Evolutionary conservation across 805 yeast species (phyloP).

Genomic region (Tetrapisispora fleetii): DNA sequence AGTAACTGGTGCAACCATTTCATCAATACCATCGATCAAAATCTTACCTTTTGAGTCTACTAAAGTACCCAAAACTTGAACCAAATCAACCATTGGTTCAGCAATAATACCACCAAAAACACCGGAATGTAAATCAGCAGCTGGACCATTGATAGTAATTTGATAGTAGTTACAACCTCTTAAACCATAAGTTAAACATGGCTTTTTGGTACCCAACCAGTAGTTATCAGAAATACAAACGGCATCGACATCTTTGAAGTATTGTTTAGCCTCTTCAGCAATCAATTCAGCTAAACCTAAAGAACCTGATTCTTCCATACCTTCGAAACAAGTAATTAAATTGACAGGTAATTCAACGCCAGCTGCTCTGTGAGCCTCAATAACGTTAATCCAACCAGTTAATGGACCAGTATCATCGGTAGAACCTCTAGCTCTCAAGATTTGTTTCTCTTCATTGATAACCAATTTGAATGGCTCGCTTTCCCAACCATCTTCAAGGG

Average conservation of each 20-base stretch:
- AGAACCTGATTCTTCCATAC: conserved; percentile 98
- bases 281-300: conserved; percentile 81
- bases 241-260: conserved; percentile 84
- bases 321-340: conserved; percentile 87
- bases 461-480: conserved; percentile 79
- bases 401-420: conserved; percentile 99
- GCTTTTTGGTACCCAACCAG: conserved; percentile 96
- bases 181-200: conserved; percentile 93
- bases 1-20: conserved; percentile 92
- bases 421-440: conserved; percentile 85
- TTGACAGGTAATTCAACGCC: conserved; percentile 90
- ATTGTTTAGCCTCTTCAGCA: conserved; percentile 62
- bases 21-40: conserved; percentile 76
- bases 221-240: conserved; percentile 95
- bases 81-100: conserved; percentile 93
- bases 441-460: conserved; percentile 50
- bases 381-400: conserved; percentile 88
- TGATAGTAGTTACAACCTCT: conserved; percentile 95
- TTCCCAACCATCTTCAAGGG: conserved; percentile 86
- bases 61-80: conserved; percentile 63
- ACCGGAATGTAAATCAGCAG: conserved; percentile 95
- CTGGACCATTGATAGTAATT: conserved; percentile 75
- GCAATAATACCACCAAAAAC: conserved; percentile 95
- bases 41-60: conserved; percentile 80
- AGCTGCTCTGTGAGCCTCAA: conserved; percentile 81